Conservation (phyloP, 2,329 filamentous ascomycete genomes). For the Trichoderma hamatum region DNA sequence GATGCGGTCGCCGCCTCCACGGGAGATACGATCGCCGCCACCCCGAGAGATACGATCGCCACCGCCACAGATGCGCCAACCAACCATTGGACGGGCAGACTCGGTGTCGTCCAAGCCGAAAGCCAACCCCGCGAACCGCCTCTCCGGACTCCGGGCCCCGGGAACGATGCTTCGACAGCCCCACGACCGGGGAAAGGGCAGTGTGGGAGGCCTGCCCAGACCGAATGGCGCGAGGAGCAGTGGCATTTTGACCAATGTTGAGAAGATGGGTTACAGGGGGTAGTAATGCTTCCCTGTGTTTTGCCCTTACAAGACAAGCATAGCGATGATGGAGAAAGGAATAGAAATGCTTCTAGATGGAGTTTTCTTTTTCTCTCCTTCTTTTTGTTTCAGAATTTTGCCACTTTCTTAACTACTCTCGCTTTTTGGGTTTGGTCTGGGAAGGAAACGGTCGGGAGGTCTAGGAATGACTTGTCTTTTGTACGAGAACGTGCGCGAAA, state of each 20-base stretch:
- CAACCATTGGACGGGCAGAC: slow-evolving; percentile 29
- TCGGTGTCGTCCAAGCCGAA: slow-evolving; percentile 42
- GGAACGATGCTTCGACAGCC: slow-evolving; percentile 46
- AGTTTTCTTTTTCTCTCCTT: not conserved
- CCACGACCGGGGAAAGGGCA: slow-evolving; percentile 52
- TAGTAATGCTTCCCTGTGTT: slow-evolving; percentile 26
- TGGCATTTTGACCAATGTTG: slow-evolving; percentile 82
- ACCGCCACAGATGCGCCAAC: slow-evolving; percentile 14
- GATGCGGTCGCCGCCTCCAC: slow-evolving; percentile 25
- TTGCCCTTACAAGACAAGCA: not conserved
- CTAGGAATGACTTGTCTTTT: slow-evolving; percentile 7
- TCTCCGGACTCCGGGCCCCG: slow-evolving; percentile 63
- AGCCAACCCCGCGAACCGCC: slow-evolving; percentile 45
- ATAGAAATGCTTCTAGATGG: not conserved
- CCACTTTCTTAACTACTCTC: not conserved
- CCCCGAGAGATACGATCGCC: slow-evolving; percentile 31
- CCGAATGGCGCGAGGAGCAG: slow-evolving; percentile 57
- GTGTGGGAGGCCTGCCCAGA: slow-evolving; percentile 49
- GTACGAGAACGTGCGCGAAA: slow-evolving; percentile 2
- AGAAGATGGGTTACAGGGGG: slow-evolving; percentile 74
- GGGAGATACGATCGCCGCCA: slow-evolving; percentile 18
- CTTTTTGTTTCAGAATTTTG: not conserved
- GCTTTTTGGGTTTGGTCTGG: slow-evolving; percentile 8
- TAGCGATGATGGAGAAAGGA: not conserved
- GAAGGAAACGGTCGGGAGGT: not conserved